phyloP scores from a whole-genome alignment of 257 asterid species.

The Jacaranda copaia region DNA sequence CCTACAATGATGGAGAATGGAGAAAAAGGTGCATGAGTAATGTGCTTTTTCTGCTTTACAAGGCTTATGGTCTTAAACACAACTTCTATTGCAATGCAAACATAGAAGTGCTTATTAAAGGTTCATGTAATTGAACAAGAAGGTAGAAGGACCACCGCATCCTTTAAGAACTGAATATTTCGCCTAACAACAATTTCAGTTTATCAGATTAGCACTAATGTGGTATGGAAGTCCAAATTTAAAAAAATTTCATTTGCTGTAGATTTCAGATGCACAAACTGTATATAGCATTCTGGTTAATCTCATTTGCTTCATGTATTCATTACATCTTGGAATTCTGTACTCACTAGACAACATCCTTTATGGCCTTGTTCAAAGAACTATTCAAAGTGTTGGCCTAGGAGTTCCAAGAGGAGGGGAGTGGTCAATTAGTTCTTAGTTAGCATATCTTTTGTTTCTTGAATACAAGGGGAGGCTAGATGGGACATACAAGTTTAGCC shows the following conservation, averaged over 20 bases:
- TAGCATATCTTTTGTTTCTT: neutral
- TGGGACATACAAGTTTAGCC: neutral
- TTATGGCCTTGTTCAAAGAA: neutral
- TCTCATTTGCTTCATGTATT: slow-evolving; percentile 25
- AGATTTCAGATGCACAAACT: neutral
- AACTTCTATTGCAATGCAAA: neutral
- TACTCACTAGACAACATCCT: neutral
- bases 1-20: neutral
- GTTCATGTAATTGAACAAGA: neutral
- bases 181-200: neutral
- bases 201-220: neutral
- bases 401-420: too few relatives aligned
- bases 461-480: neutral
- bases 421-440: neutral
- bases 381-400: neutral
- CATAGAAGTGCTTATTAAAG: neutral
- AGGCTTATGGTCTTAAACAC: slow-evolving; percentile 2
- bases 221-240: neutral
- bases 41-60: neutral
- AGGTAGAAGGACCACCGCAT: neutral
- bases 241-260: neutral
- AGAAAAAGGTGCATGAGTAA: neutral
- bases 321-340: neutral
- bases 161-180: neutral
- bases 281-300: neutral